phyloP scores from a whole-genome alignment of 2,329 filamentous ascomycete species.

The Thelonectria olida region DNA sequence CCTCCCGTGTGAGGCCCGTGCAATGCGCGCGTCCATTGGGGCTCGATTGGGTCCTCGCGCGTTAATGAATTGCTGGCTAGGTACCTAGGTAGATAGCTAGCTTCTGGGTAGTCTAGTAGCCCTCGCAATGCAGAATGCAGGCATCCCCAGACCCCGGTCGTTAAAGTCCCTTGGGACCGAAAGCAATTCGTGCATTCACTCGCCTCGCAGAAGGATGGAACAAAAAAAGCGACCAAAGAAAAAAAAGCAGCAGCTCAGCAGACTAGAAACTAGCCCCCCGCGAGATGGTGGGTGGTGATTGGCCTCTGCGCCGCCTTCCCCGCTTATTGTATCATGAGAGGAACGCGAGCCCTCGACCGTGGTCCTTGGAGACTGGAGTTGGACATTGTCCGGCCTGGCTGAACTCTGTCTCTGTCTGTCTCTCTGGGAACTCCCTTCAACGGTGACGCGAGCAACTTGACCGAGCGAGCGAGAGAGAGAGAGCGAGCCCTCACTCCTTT shows the following conservation, averaged over 20 bases:
- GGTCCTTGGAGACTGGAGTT: conserved; percentile 11
- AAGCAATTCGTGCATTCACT: conserved; percentile 10
- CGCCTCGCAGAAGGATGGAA: conserved; percentile 17
- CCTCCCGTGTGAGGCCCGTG: no score
- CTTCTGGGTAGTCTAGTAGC: no score
- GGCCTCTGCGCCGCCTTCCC: conserved; percentile 40
- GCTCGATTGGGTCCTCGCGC: no score
- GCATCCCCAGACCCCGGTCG: no score
- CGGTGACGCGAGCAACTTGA: conserved; percentile 23
- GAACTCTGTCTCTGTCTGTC: conserved; percentile 38
- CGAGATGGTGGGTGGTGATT: conserved; percentile 42
- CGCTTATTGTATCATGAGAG: conserved; percentile 52
- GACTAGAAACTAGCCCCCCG: conserved; percentile 34
- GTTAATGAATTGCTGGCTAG: no score
- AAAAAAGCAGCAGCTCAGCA: conserved; percentile 33
- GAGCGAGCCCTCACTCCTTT: not conserved
- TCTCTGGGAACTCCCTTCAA: conserved; percentile 28
- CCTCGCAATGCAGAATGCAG: not conserved
- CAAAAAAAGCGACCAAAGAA: conserved; percentile 12
- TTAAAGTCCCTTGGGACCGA: not conserved
- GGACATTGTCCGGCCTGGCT: conserved; percentile 18
- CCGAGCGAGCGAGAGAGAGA: no score
- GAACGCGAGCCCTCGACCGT: conserved; percentile 40
- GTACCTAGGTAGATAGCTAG: no score
- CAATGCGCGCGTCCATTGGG: no score